A percentile compares a stretch with the other conserved stretches of the same genome.
These are phyloP conservation scores for Alternaria arbusti DNA, from an alignment of 2,329 filamentous ascomycete genomes.

Conservation along the genomic window DNA sequence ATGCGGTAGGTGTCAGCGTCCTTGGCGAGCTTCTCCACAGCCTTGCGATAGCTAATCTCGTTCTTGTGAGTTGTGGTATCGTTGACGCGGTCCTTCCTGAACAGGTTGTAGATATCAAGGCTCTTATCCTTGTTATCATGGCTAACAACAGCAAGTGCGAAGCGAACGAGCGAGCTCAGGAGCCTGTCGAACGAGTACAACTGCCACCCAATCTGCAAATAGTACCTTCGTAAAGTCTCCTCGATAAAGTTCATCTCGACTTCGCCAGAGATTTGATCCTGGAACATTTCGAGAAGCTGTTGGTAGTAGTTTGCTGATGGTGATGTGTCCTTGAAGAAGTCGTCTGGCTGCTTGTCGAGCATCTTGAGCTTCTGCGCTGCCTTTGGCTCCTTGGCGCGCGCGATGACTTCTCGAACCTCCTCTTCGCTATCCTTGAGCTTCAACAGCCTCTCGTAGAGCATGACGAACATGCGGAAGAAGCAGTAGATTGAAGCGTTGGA, in stretches of 20 bases:
- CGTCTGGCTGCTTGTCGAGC: constrained; percentile 74
- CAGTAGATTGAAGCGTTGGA: constrained; percentile 90
- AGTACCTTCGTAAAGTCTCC: constrained; percentile 89
- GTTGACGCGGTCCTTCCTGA: constrained; percentile 78
- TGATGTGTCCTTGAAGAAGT: constrained; percentile 75
- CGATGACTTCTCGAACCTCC: constrained; percentile 75
- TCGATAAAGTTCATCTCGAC: constrained; percentile 85
- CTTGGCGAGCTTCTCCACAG: constrained; percentile 90
- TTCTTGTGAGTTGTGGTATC: constrained; percentile 88
- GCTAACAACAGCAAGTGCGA: constrained; percentile 82
- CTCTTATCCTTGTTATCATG: constrained; percentile 92
- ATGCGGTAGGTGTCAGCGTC: constrained; percentile 92
- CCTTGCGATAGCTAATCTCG: constrained; percentile 89
- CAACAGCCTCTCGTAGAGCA: constrained; percentile 82
- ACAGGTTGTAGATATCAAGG: constrained; percentile 85
- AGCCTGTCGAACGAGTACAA: constrained; percentile 93
- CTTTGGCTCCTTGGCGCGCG: constrained; percentile 75
- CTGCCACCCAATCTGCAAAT: constrained; percentile 88
- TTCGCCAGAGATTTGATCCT: constrained; percentile 83
- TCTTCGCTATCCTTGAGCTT: constrained; percentile 82
- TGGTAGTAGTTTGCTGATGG: constrained; percentile 76
- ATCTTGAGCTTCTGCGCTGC: constrained; percentile 85
- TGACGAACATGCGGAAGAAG: constrained; percentile 92
- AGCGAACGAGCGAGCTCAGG: constrained; percentile 78
- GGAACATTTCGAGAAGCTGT: constrained; percentile 83